A percentile compares a stretch with the other conserved stretches of the same genome.
phyloP scores from a whole-genome alignment of 2,329 filamentous ascomycete species.

The Clonostachys rosea region DNA sequence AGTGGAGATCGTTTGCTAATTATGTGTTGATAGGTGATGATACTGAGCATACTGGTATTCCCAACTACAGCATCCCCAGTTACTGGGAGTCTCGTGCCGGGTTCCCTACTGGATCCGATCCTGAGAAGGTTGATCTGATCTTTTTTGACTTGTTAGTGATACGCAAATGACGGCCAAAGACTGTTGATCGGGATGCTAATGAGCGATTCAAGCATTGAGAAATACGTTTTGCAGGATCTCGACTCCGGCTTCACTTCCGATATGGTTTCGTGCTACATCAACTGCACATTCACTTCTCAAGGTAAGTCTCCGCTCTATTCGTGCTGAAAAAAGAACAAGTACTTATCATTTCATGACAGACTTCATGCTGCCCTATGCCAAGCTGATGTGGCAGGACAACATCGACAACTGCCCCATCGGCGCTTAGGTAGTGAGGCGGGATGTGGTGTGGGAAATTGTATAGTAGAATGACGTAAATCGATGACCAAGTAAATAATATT shows the following conservation, averaged over 20 bases:
- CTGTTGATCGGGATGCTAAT: not conserved
- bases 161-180: not conserved
- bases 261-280: constrained; percentile 30
- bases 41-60: constrained; percentile 42
- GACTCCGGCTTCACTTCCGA: constrained; percentile 24
- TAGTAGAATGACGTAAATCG: too few relatives aligned
- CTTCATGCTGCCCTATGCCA: constrained; percentile 30
- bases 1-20: not conserved
- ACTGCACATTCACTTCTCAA: constrained; percentile 29
- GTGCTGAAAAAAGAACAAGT: not conserved
- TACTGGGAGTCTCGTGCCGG: constrained; percentile 44
- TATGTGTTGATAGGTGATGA: constrained; percentile 37
- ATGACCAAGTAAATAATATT: too few relatives aligned
- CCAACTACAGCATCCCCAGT: constrained; percentile 39
- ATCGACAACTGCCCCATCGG: constrained; percentile 20
- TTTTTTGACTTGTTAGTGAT: constrained; percentile 46
- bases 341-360: constrained; percentile 5
- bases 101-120: constrained; percentile 34
- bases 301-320: constrained; percentile 7
- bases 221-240: constrained; percentile 25
- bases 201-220: constrained; percentile 23
- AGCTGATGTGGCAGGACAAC: constrained; percentile 27
- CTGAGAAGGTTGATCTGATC: constrained; percentile 44
- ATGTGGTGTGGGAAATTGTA: too few relatives aligned
- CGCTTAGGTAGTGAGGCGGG: too few relatives aligned